A percentile compares a stretch with the other conserved stretches of the same genome.
phyloP scores from a whole-genome alignment of 192 early-diverging fungal genomes.

The Backusella liffmaniae region DNA sequence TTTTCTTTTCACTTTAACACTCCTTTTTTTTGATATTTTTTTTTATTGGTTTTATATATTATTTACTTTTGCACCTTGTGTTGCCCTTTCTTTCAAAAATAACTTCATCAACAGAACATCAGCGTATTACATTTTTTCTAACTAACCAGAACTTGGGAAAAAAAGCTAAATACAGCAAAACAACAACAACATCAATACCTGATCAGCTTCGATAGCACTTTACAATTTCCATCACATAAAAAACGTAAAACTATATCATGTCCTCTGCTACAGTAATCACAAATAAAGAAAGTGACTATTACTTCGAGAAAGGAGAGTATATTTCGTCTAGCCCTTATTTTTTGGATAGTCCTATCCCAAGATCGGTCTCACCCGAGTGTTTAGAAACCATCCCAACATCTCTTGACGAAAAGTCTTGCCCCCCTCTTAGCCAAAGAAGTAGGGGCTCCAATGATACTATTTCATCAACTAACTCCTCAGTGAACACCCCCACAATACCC shows the following conservation, averaged over 20 bases:
- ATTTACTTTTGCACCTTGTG: neutral
- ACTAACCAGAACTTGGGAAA: neutral
- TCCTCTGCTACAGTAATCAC: neutral
- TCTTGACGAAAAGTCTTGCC: neutral
- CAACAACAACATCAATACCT: neutral
- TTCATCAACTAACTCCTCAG: neutral
- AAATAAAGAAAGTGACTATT: neutral
- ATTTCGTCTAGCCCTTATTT: conserved; percentile 1
- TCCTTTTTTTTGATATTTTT: neutral
- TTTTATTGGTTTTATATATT: neutral
- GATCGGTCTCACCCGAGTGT: conserved; percentile 10
- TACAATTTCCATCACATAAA: neutral
- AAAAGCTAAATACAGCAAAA: neutral
- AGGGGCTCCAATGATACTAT: conserved; percentile 14
- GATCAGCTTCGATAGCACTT: neutral
- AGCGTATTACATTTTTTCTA: neutral
- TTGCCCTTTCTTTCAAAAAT: neutral
- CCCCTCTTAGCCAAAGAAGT: neutral
- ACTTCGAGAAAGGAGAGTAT: neutral
- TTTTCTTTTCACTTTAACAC: neutral
- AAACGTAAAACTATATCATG: neutral
- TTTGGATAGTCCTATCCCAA: conserved; percentile 1
- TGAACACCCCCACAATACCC: neutral
- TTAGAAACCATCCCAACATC: neutral
- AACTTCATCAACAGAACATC: neutral